Evolutionary conservation across 75 land plant genomes (phyloP).

Genomic region (Picea glauca): DNA sequence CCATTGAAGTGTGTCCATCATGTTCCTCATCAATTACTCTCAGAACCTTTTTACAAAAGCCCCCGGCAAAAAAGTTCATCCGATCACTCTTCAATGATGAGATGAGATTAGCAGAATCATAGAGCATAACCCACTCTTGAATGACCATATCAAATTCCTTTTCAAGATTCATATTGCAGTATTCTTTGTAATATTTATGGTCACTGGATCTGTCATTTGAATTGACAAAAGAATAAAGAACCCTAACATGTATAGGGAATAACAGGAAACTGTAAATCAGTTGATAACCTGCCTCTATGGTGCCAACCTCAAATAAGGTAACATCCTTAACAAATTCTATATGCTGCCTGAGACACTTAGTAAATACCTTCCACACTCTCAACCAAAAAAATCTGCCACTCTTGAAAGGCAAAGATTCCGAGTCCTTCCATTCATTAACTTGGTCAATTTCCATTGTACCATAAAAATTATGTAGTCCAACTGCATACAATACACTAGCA

Average conservation of each 20-base stretch:
- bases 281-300: slow-evolving; percentile 13
- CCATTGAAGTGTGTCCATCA: background rate
- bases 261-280: slow-evolving; percentile 24
- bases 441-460: background rate
- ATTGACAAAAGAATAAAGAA: background rate
- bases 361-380: slow-evolving; percentile 39
- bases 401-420: background rate
- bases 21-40: slow-evolving; percentile 16
- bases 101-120: slow-evolving; percentile 20
- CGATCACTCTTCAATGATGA: slow-evolving; percentile 8
- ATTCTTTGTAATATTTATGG: background rate
- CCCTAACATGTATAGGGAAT: slow-evolving; percentile 38
- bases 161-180: background rate
- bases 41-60: slow-evolving; percentile 24
- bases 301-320: slow-evolving; percentile 11
- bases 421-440: background rate
- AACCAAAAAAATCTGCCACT: slow-evolving; percentile 7
- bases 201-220: background rate
- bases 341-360: slow-evolving; percentile 22
- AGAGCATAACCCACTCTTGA: slow-evolving; percentile 40
- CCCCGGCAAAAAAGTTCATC: slow-evolving; percentile 24
- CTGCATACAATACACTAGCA: slow-evolving; percentile 21
- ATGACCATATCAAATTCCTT: slow-evolving; percentile 23
- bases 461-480: background rate
- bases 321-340: slow-evolving; percentile 18